phyloP scores from a whole-genome alignment of 106 monocot species.

The Gastrodia elata region DNA sequence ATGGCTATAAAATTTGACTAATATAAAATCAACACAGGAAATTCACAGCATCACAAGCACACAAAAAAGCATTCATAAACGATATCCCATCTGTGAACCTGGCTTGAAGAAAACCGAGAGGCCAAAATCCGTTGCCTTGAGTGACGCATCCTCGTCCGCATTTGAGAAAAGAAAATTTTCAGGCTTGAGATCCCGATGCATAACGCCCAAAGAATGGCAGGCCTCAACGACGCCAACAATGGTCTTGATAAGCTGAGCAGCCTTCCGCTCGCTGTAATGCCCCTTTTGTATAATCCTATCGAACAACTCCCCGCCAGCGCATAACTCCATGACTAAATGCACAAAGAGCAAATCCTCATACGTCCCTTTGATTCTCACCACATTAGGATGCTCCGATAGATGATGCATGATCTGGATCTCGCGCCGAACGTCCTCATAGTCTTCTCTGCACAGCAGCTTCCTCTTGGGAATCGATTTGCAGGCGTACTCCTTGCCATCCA shows the following conservation, averaged over 20 bases:
- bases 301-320: conserved; percentile 50
- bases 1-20: background rate
- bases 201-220: conserved; percentile 83
- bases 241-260: conserved; percentile 63
- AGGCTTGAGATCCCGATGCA: conserved; percentile 87
- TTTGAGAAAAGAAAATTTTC: conserved; percentile 74
- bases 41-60: background rate
- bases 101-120: conserved; percentile 82
- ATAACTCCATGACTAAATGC: conserved; percentile 58
- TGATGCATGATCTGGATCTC: conserved; percentile 78
- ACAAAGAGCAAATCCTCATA: conserved; percentile 64
- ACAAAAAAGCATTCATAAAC: background rate
- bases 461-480: conserved; percentile 88
- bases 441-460: conserved; percentile 65
- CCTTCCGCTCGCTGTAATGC: conserved; percentile 72
- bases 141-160: conserved; percentile 52
- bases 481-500: conserved; percentile 47
- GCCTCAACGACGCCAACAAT: conserved; percentile 76
- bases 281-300: conserved; percentile 67
- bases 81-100: conserved; percentile 20
- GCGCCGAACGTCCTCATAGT: conserved; percentile 46
- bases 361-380: conserved; percentile 64
- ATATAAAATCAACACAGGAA: background rate
- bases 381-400: conserved; percentile 63
- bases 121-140: conserved; percentile 84